Evolutionary conservation across 1,284 basidiomycete genomes (phyloP), one percentile per base, ranked within the genome.

Genomic region (Violaceomyces palustris): DNA sequence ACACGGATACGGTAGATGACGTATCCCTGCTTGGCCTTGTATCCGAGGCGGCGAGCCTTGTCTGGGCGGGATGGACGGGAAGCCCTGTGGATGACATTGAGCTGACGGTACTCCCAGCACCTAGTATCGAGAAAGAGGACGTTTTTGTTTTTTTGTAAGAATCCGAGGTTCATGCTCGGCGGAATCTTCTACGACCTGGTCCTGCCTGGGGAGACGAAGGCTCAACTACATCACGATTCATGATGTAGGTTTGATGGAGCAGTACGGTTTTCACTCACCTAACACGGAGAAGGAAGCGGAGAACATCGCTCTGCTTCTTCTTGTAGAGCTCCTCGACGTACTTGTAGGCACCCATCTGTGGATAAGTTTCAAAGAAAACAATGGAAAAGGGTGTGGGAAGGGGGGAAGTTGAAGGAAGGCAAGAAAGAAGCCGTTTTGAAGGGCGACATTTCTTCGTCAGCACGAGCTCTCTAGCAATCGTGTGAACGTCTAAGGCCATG

Each of bases 1-100:
- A 99, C 93, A 67, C 93, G 89, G 72, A 98, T 80, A 69, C 94
- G 90, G 82, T 98, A 98, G 79, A 99, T 79, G 56, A 98, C 87
- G 77, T 90, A 99, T 72, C 94, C 94, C 79, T 99, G 94, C 83
- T 98, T 98, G 76, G 94, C 89, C 74, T 96, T 98, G 85, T 98
- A 99, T 47, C 93, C 93, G 57, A 99, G 81, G 67, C 92, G 87
- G 77, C 93, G 88, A 63, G 93, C 93, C 83, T 97, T 98, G 82
- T 98, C 93, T 46, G 92, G 94, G 75, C 94, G 88, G 45, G 93
- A 97, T 47, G 93, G 93, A 57, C 93, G 88, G 60, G 91, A 90
- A 45, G 92, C 92, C 61, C 93, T 88, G 82, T 97, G 92, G 75
- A 97, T 89, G 64, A 99, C 90, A 72, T 94, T 92, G 73, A 98